phyloP scores from a whole-genome alignment of 306 rosid genomes.

The Pyrus communis region DNA sequence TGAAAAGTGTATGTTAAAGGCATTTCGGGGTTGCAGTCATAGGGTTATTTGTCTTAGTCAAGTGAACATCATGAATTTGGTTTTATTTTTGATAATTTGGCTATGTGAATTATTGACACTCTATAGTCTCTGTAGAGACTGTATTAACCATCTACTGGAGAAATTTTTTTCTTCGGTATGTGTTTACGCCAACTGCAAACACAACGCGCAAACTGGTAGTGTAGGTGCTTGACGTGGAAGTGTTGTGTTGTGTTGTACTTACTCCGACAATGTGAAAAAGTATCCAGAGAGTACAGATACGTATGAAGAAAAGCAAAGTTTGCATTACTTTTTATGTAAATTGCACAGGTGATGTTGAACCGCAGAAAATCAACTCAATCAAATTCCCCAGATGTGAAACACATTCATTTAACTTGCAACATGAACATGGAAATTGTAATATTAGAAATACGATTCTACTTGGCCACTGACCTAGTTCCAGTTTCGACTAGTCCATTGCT shows the following conservation, averaged over 20 bases:
- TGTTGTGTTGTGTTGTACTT: background rate
- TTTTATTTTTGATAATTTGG: background rate
- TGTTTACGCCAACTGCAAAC: too few species aligned
- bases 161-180: background rate
- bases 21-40: background rate
- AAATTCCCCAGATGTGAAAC: background rate
- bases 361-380: background rate
- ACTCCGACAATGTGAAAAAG: background rate
- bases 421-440: background rate
- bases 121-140: background rate
- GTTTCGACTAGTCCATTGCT: background rate
- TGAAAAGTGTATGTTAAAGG: constrained; percentile 1
- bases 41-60: constrained; percentile 3
- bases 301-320: background rate
- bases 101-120: background rate
- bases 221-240: background rate
- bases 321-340: too few species aligned
- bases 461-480: background rate
- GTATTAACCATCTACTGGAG: background rate
- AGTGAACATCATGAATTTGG: background rate
- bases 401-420: background rate
- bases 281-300: background rate
- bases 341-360: background rate
- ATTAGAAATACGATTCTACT: background rate
- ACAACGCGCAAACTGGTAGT: background rate